Base-by-base conservation (phyloP, 257 asterid genomes). In the Orobanche coerulescens region DNA sequence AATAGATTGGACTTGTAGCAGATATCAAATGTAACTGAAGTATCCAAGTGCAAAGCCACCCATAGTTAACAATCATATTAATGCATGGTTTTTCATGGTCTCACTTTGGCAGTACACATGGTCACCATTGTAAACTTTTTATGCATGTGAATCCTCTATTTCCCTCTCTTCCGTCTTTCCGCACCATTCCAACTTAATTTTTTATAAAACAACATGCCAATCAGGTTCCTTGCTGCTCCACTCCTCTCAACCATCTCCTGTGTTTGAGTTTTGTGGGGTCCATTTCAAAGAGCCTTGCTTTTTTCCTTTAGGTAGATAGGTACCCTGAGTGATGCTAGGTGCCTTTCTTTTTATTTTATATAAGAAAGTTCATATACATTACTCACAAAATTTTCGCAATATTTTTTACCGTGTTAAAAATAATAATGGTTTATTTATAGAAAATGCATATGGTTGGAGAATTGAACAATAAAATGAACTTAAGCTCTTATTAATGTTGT, bases 91-190 rank as follows among this genome's bases (percentile, higher is more conserved):
- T 44, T 62, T 68, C 28, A 24, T 42, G n/a, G 37, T 64, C 72
- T 33, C 64, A 31, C 57, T 46, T 54, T 49, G 54, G 52, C 16
- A 18, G 40, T 39, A 9, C 19, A 14, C 53, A 34, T 50, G 20
- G 64, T 61, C 36, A 42, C 73, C 65, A 37, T 40, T 33, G 52
- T 63, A 20, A 62, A 30, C n/a, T 22, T 28, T 36, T 66, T 43
- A 25, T 26, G 28, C 22, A 42, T 61, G 34, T 65, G 67, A 37
- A 3, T 52, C 54, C 53, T 64, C 57, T 60, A 14, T 61, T 36
- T 44, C 37, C 42, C 31, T 44, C 6, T n/a, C n/a, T n/a, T n/a
- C n/a, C n/a, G n/a, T n/a, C n/a, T 28, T 33, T 54, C 51, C 58
- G 61, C 57, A 16, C 51, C 43, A 26, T 50, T 42, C 50, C 56